Evolutionary conservation across 2,329 filamentous ascomycete genomes (phyloP), one percentile per base, ranked within the genome.

Genomic region (Calonectria pseudoturangicola): DNA sequence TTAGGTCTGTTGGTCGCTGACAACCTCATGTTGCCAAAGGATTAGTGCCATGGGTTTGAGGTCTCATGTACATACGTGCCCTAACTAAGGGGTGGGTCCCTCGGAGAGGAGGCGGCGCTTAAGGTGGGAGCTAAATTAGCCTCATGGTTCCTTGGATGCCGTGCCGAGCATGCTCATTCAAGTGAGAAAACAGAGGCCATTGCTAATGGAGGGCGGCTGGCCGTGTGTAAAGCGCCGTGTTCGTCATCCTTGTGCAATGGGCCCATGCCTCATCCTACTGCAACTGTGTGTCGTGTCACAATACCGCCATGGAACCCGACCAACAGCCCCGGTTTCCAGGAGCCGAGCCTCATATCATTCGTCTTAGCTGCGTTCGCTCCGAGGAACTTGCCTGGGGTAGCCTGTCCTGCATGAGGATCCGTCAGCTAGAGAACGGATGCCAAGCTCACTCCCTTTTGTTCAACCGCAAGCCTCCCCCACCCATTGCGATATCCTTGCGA

Each of bases 341-440:
- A 65, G 45, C 45, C 48, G 43, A 50, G 43, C 21, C 51, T 66
- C 51, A 62, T 54, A 56, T 62, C 36, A 51, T 66, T 66, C 60
- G 30, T n/a, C 63, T 51, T 47, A 50, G 45, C 68, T 66, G 30
- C 27, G 8, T 51, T 56, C 39, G 30, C 68, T 56, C 45, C 60
- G 43, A 50, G 18, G 10, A 64, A 54, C 60, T 25, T 62, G 54
- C 21, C 54, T 30, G 66, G 33, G 54, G 45, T 43, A 51, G 45
- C 39, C 41, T 48, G 43, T 36, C 62, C 47, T 66, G 68, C 28
- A 66, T 70, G 68, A 54, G 60, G 68, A 70, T 58, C 60, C 28
- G 27, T 54, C 63, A 43, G 45, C 68, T 51, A 39, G 43, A 63
- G 41, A 47, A 36, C 45, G 63, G 63, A 43, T 39, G 43, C 43